Evolutionary conservation across 2,329 filamentous ascomycete species (phyloP).

Genomic region (Fusarium praegraminearum): DNA sequence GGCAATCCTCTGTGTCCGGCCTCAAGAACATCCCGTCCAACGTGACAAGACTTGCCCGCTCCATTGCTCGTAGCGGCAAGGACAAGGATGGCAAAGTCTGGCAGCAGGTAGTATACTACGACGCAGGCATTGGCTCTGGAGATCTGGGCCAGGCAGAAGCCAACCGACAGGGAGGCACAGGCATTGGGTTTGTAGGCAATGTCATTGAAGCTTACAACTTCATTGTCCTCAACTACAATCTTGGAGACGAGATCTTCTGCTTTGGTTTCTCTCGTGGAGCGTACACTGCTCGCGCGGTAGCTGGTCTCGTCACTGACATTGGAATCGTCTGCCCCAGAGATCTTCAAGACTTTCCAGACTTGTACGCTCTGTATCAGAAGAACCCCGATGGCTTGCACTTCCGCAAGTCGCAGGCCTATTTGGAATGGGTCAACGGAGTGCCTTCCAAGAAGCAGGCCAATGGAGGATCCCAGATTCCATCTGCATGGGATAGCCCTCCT

Average conservation of each 20-base stretch:
- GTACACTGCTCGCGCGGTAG: constrained; percentile 54
- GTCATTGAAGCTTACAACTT: constrained; percentile 55
- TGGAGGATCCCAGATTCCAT: constrained; percentile 8
- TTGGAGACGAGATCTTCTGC: constrained; percentile 51
- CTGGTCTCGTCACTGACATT: constrained; percentile 47
- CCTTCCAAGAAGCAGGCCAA: constrained; percentile 29
- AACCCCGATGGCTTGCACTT: constrained; percentile 38
- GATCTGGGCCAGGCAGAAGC: constrained; percentile 30
- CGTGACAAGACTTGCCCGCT: constrained; percentile 51
- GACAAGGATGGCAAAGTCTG: constrained; percentile 47
- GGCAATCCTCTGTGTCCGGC: constrained; percentile 48
- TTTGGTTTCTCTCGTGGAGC: constrained; percentile 54
- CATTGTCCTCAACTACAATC: constrained; percentile 52
- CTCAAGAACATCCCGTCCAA: constrained; percentile 49
- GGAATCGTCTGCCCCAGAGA: constrained; percentile 46
- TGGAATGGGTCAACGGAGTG: constrained; percentile 44
- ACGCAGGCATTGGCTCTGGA: constrained; percentile 51
- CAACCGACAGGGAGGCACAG: constrained; percentile 42
- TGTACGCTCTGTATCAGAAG: constrained; percentile 45
- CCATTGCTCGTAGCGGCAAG: constrained; percentile 42
- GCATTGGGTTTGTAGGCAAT: constrained; percentile 48
- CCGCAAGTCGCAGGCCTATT: constrained; percentile 40
- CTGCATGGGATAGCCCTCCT: constrained; percentile 37
- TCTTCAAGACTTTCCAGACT: constrained; percentile 45
- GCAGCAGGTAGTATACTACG: constrained; percentile 55